Base-by-base conservation (phyloP, 306 rosid genomes). In the Pyrus communis region DNA sequence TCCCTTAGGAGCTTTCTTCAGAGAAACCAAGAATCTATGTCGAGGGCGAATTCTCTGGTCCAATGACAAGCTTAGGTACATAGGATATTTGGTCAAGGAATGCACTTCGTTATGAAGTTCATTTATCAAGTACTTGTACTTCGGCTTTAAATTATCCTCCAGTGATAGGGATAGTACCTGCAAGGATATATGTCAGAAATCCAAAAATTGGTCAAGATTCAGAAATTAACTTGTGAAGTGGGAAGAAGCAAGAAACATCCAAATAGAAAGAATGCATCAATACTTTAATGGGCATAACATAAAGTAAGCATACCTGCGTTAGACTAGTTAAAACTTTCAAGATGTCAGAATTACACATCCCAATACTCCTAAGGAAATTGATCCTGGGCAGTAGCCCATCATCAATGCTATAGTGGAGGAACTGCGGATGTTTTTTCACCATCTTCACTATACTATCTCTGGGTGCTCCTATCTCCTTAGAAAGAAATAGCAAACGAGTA, bases 1-100 rank as follows among this genome's bases (percentile, higher is more conserved):
- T 4, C 99, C 99, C 79, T 92, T 89, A 12, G 98, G 99, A 67
- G 91, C 98, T 88, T 92, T 96, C 97, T 96, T 92, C 42, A 96
- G 87, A 22, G 88, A 84, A 84, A 96, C 97, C 81, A 96, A 82
- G 87, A 92, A 96, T 82, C 84, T 86, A 77, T 96, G 98, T 67
- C 99, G 99, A 72, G 99, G 99, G 35, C 99, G 99, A 62, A 96
- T 96, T 88, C 99, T 89, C 86, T 96, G 97, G 74, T 96, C 97
- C 77, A 96, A 85, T 55, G 99, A 92, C 84, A 96, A 85, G 88
- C 98, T 96, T 69, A 96, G 88, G 82, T 96, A 96, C 91, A 82
- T 89, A 0, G 99, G 99, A 82, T 96, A 96, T 80, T 92, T 96
- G 80, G 97, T 92, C 97, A 96, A 84, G 69, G 96, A 89, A 22